These are phyloP conservation scores for Endocarpon pusillum DNA, from an alignment of 495 filamentous ascomycete species.

Conservation along the genomic window DNA sequence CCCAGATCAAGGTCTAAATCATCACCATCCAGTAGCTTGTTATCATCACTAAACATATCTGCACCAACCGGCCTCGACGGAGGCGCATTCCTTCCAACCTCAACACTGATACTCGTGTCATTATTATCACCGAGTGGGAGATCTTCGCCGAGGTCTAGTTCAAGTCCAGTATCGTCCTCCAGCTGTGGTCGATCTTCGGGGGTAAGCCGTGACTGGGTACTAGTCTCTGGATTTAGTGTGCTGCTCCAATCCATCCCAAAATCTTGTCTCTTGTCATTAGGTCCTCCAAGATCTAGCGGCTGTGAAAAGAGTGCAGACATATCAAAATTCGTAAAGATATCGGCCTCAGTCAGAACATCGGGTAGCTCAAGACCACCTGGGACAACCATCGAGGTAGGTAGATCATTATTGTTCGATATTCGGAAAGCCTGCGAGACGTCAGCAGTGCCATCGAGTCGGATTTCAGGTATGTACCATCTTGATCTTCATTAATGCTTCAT, in stretches of 20 bases:
- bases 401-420: slow-evolving; percentile 61
- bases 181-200: slow-evolving; percentile 32
- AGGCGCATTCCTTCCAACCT: slow-evolving; percentile 71
- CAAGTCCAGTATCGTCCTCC: slow-evolving; percentile 30
- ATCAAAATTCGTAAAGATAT: slow-evolving; percentile 62
- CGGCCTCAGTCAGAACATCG: slow-evolving; percentile 76
- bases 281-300: slow-evolving; percentile 37
- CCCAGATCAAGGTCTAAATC: slow-evolving; percentile 35
- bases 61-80: slow-evolving; percentile 46
- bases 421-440: slow-evolving; percentile 51
- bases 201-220: slow-evolving; percentile 26
- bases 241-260: slow-evolving; percentile 39
- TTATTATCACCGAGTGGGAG: slow-evolving; percentile 29
- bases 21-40: slow-evolving; percentile 28
- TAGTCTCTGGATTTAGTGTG: slow-evolving; percentile 51
- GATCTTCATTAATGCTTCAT: slow-evolving; percentile 90
- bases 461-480: too few species aligned
- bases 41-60: slow-evolving; percentile 53
- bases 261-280: slow-evolving; percentile 38
- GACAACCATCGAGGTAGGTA: slow-evolving; percentile 48
- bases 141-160: slow-evolving; percentile 35
- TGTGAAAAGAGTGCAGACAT: slow-evolving; percentile 58
- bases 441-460: too few species aligned
- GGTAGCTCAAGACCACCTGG: slow-evolving; percentile 63
- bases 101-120: slow-evolving; percentile 36